A percentile compares a stretch with the other conserved stretches of the same genome.
Evolutionary conservation across 1,284 basidiomycete species (phyloP).

Genomic region (Ustilago bromivora): DNA sequence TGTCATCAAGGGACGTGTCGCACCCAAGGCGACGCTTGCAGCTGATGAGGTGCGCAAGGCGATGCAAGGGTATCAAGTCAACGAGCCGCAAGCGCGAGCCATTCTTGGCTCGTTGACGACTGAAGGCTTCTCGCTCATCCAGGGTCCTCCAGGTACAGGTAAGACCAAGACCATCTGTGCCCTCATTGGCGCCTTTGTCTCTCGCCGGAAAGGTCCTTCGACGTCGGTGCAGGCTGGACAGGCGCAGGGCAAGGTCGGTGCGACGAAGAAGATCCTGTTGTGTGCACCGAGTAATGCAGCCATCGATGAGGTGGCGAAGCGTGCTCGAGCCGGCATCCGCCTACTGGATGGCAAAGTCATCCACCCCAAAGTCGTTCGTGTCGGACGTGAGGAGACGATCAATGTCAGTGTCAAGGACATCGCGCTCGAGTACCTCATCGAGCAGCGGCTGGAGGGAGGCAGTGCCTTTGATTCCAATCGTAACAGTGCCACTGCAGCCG

Average conservation of each 20-base stretch:
- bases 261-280: slow-evolving; percentile 81
- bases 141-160: slow-evolving; percentile 98
- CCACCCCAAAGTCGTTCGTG: slow-evolving; percentile 84
- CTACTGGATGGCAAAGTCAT: slow-evolving; percentile 75
- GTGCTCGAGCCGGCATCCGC: slow-evolving; percentile 83
- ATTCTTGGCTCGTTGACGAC: slow-evolving; percentile 81
- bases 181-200: slow-evolving; percentile 85
- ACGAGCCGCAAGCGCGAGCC: slow-evolving; percentile 93
- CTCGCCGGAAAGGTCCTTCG: slow-evolving; percentile 66
- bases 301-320: slow-evolving; percentile 93
- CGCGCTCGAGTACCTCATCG: slow-evolving; percentile 77
- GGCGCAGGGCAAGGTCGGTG: slow-evolving; percentile 29
- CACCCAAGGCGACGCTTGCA: slow-evolving; percentile 73
- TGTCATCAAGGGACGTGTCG: slow-evolving; percentile 78
- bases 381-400: slow-evolving; percentile 84
- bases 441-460: slow-evolving; percentile 39
- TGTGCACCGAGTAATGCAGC: slow-evolving; percentile 99
- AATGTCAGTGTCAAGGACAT: slow-evolving; percentile 87
- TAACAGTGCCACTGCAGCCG: slow-evolving; percentile 19
- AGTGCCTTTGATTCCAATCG: slow-evolving; percentile 24
- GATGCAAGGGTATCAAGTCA: slow-evolving; percentile 82
- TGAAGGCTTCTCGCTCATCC: slow-evolving; percentile 89
- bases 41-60: slow-evolving; percentile 72
- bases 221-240: slow-evolving; percentile 42
- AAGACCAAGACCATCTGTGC: slow-evolving; percentile 99